phyloP scores from a whole-genome alignment of 2,329 filamentous ascomycete genomes.

The Colletotrichum scovillei region DNA sequence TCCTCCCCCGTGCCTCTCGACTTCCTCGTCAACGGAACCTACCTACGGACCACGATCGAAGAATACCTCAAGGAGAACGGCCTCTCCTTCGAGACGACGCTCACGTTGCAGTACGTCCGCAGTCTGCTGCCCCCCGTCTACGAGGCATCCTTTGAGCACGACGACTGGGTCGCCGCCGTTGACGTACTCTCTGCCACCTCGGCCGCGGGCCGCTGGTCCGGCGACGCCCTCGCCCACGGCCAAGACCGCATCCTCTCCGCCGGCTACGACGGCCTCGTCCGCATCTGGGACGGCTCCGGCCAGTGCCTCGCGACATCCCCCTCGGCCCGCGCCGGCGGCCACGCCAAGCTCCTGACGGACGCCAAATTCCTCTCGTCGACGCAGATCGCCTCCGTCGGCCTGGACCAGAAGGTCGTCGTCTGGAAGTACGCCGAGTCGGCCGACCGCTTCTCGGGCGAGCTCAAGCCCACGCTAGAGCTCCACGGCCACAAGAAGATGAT shows the following conservation, averaged over 20 bases:
- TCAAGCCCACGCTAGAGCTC: conserved; percentile 82
- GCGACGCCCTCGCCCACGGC: conserved; percentile 59
- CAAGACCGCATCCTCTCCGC: conserved; percentile 87
- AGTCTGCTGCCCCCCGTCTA: conserved; percentile 90
- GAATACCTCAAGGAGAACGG: conserved; percentile 89
- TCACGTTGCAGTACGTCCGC: conserved; percentile 93
- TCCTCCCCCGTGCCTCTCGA: conserved; percentile 82
- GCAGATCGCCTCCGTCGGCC: conserved; percentile 83
- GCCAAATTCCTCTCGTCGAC: conserved; percentile 83
- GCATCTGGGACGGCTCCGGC: conserved; percentile 92
- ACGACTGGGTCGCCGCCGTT: conserved; percentile 94
- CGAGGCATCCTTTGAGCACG: conserved; percentile 93
- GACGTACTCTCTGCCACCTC: conserved; percentile 82
- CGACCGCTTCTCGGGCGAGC: conserved; percentile 67
- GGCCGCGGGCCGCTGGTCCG: conserved; percentile 67
- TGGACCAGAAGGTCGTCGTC: conserved; percentile 87
- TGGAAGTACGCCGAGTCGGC: conserved; percentile 86
- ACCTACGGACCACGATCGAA: conserved; percentile 88
- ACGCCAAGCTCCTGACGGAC: conserved; percentile 82
- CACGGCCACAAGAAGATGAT: conserved; percentile 84
- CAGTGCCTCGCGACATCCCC: conserved; percentile 83
- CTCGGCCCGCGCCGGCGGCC: conserved; percentile 74
- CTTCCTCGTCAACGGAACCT: conserved; percentile 94
- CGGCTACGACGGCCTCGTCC: conserved; percentile 89
- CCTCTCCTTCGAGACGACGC: conserved; percentile 86